phyloP scores from a whole-genome alignment of 768 basidiomycete genomes.

The Floccularia luteovirens region DNA sequence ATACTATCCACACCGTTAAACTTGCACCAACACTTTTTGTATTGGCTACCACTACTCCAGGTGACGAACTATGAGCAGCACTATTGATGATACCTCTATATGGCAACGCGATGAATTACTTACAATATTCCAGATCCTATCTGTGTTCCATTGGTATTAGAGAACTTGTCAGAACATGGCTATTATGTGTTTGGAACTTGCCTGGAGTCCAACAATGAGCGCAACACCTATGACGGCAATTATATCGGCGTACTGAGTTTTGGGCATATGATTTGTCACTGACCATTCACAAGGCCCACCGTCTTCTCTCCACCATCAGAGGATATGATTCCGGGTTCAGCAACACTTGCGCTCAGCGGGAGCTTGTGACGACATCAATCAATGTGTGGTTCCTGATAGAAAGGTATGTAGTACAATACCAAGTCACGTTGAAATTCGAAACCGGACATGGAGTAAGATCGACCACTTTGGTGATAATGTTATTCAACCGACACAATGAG shows the following conservation, averaged over 20 bases:
- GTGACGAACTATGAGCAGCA: slow-evolving; percentile 59
- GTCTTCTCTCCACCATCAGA: slow-evolving; percentile 57
- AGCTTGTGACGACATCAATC: slow-evolving; percentile 22
- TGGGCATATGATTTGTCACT: slow-evolving; percentile 15
- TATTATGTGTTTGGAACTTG: slow-evolving; percentile 16
- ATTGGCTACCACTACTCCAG: slow-evolving; percentile 87
- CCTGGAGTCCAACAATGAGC: slow-evolving; percentile 77
- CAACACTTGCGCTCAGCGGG: slow-evolving; percentile 70
- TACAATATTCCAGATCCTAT: slow-evolving; percentile 95
- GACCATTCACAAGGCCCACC: slow-evolving; percentile 73
- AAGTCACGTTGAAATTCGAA: slow-evolving; percentile 78
- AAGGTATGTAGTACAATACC: slow-evolving; percentile 12
- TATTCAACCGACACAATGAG: neutral
- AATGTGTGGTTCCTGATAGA: neutral
- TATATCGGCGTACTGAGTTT: slow-evolving; percentile 2
- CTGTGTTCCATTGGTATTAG: slow-evolving; percentile 30
- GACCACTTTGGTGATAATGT: slow-evolving; percentile 20
- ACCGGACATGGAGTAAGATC: slow-evolving; percentile 65
- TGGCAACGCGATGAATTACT: slow-evolving; percentile 14
- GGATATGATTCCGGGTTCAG: slow-evolving; percentile 51
- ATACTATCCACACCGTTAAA: slow-evolving; percentile 74
- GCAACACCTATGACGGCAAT: slow-evolving; percentile 56
- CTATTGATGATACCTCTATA: neutral
- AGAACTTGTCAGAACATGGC: neutral
- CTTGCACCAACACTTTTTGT: slow-evolving; percentile 88